Percentiles rank a stretch among this genome's conserved stretches.
Conservation (phyloP, 306 rosid species). For the Glycine soja region DNA sequence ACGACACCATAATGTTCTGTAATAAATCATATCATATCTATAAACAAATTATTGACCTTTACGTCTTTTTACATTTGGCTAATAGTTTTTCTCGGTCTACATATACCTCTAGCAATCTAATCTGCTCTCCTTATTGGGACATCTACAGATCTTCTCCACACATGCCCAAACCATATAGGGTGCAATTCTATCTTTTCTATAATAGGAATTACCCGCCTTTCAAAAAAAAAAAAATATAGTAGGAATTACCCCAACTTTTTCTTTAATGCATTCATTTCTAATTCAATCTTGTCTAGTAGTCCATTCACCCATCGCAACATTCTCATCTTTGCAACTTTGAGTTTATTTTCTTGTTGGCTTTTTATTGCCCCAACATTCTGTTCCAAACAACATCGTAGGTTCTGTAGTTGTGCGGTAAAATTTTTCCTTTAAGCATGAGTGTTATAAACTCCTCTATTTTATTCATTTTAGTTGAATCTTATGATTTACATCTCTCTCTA, state of each 20-base stretch:
- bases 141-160: neutral
- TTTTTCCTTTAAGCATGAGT: constrained; percentile 1
- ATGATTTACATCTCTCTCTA: neutral
- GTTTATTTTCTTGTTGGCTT: neutral
- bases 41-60: neutral
- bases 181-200: neutral
- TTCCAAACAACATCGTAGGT: neutral
- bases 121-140: neutral
- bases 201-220: no score
- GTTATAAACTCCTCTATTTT: neutral
- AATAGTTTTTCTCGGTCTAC: neutral
- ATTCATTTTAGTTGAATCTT: neutral
- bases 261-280: neutral
- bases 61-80: neutral
- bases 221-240: neutral
- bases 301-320: neutral
- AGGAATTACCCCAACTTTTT: neutral
- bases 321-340: neutral
- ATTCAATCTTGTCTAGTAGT: neutral
- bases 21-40: neutral
- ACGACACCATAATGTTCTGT: neutral
- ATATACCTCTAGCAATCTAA: neutral
- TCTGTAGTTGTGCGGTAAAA: neutral
- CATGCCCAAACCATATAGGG: neutral
- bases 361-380: neutral